A percentile compares a stretch with the other conserved stretches of the same genome.
These are phyloP conservation scores for Wallacemonas sp. DNA, from an alignment of 208 protist genomes.

Conservation along the genomic window DNA sequence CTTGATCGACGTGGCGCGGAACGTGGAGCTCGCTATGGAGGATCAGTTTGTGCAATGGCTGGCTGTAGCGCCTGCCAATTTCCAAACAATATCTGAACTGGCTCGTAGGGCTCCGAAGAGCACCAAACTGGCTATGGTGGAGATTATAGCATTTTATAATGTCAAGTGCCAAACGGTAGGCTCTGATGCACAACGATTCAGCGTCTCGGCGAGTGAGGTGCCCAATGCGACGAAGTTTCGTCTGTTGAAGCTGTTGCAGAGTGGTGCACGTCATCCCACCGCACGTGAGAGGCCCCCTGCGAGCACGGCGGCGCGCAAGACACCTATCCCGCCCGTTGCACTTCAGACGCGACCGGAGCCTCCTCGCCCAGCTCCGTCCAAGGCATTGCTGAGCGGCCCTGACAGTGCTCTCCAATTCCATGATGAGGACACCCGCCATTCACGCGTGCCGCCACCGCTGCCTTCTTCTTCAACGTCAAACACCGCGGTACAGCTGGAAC, in stretches of 20 bases:
- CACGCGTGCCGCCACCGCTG: constrained; percentile 23
- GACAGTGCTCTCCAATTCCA: constrained; percentile 1
- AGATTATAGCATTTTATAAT: constrained; percentile 6
- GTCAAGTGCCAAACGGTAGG: constrained; percentile 1
- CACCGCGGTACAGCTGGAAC: constrained; percentile 49
- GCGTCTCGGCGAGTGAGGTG: constrained; percentile 3
- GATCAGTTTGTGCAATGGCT: constrained; percentile 78
- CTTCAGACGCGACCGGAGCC: constrained; percentile 4
- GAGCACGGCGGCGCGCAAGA: constrained; percentile 19
- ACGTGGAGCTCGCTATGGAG: constrained; percentile 79
- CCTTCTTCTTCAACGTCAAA: constrained; percentile 31
- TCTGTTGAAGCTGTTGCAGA: constrained; percentile 48
- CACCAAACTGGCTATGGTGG: not conserved
- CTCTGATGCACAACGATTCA: not conserved
- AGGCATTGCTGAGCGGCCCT: not conserved
- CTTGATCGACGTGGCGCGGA: constrained; percentile 45
- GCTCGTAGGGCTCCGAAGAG: not conserved
- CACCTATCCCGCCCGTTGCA: constrained; percentile 11
- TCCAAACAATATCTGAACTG: constrained; percentile 7
- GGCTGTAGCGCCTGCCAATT: constrained; percentile 35
- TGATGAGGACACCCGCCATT: not conserved
- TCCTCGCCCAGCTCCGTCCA: constrained; percentile 21
- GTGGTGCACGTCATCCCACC: not conserved
- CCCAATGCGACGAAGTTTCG: constrained; percentile 55
- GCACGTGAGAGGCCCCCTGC: not conserved